Base-by-base conservation (phyloP, 139 green algal species). In the Chlamydomonas asymmetrica region DNA sequence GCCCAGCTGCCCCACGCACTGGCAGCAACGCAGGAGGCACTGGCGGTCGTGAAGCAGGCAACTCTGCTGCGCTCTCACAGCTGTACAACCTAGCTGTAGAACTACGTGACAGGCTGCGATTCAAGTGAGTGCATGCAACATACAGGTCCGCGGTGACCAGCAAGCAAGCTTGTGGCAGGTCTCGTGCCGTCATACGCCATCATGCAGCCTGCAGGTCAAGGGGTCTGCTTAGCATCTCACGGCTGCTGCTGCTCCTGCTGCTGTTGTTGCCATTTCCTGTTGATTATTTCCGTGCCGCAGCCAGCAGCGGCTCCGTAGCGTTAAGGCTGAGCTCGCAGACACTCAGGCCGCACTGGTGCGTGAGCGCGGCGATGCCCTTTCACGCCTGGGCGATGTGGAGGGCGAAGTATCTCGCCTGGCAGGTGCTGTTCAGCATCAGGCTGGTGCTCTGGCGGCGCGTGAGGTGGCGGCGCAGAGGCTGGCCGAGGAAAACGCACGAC, bases 381-480 rank as follows among this genome's bases (percentile, higher is more conserved):
- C 41, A 8, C 59, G 71, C 32, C 71, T 77, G 59, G 41, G 64
- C 59, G 71, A 77, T 43, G 59, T 77, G 41, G 71, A 77, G 71
- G 61, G 43, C 4, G 71, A 77, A 59, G 71, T 77, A 41, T 57
- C 71, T 31, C 25, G 71, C 59, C 59, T 77, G 41, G 71, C 59
- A 8, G 59, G 59, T 1, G 71, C 71, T 57, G 71, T 77, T 34
- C 71, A 77, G 16, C 34, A 57, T 2, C 71, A 77, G 71, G 71
- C 59, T 43, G 69, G 41, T 39, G 69, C 59, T 9, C 71, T 77
- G 40, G 59, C 59, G 1, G 71, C 71, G 3, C 38, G 59, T 10
- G 71, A 77, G 71, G 43, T 59, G 7, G 59, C 62, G 23, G 52
- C 71, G 4, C 29, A 59, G 6, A 40, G 56, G 22, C 70, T 68